Evolutionary conservation across 208 protist genomes (phyloP).

Genomic region (Leishmania amazonensis): DNA sequence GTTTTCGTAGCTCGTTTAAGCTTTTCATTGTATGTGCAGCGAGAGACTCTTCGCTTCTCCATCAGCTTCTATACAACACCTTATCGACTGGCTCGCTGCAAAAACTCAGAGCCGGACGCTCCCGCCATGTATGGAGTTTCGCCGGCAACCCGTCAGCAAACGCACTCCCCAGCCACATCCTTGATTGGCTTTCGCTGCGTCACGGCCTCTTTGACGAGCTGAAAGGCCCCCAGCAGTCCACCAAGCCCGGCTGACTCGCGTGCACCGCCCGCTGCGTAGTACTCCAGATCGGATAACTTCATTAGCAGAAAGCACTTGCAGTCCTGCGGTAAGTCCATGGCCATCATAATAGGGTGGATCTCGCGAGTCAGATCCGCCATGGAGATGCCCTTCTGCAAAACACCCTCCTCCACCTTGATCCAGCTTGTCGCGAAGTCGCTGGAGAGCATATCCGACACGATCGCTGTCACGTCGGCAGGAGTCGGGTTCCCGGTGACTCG

Average conservation of each 20-base stretch:
- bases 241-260: constrained; percentile 57
- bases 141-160: neutral
- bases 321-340: constrained; percentile 84
- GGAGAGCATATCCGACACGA: constrained; percentile 77
- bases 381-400: constrained; percentile 69
- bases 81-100: neutral
- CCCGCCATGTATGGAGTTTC: neutral
- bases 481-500: constrained; percentile 86
- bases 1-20: neutral
- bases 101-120: neutral
- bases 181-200: constrained; percentile 74
- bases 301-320: constrained; percentile 84
- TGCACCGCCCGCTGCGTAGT: constrained; percentile 75
- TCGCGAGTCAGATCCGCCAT: constrained; percentile 75
- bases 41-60: neutral
- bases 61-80: neutral
- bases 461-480: constrained; percentile 65
- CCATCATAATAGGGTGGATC: constrained; percentile 80
- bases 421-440: constrained; percentile 66
- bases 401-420: constrained; percentile 47
- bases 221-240: constrained; percentile 80
- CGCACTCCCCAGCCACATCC: constrained; percentile 34
- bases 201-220: constrained; percentile 84
- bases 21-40: neutral
- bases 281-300: constrained; percentile 82